These are phyloP conservation scores for Xylariaceae sp. DNA, from an alignment of 2,329 filamentous ascomycete species.

Conservation along the genomic window DNA sequence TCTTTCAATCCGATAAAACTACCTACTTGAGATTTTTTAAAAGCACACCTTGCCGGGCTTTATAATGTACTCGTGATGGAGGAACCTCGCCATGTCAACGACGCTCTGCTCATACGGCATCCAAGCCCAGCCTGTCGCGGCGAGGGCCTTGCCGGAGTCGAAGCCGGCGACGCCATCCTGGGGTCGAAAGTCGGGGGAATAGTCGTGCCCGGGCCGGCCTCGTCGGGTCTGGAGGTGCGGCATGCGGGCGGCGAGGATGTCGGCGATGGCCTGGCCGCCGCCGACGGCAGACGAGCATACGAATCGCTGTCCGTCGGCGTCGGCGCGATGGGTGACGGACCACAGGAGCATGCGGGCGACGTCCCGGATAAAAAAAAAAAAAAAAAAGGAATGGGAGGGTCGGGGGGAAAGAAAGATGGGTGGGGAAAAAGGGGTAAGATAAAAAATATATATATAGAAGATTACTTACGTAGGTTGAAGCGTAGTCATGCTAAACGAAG, in stretches of 20 bases:
- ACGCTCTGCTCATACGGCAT: conserved; percentile 31
- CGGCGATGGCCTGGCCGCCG: conserved; percentile 25
- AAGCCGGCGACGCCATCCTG: conserved; percentile 17
- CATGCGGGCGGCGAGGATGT: conserved; percentile 24
- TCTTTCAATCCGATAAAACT: no score
- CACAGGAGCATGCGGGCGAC: conserved; percentile 29
- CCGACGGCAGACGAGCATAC: conserved; percentile 24
- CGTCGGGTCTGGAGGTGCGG: conserved; percentile 15
- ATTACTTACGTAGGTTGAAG: conserved; percentile 25
- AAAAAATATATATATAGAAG: no score
- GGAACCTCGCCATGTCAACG: conserved; percentile 19
- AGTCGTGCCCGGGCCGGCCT: conserved; percentile 23
- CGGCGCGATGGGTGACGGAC: conserved; percentile 20
- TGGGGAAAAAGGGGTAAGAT: no score
- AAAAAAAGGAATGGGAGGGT: no score
- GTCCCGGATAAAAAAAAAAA: conserved; percentile 18
- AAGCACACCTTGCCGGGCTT: not conserved
- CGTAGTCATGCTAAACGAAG: conserved; percentile 24
- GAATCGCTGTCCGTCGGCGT: conserved; percentile 27
- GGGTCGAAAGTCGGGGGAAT: conserved; percentile 21
- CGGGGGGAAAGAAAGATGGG: no score
- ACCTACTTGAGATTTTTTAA: not conserved
- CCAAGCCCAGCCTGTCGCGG: conserved; percentile 29
- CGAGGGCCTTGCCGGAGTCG: conserved; percentile 28
- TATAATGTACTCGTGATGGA: conserved; percentile 17